Evolutionary conservation across 1,139 yeast genomes (phyloP).

Genomic region (Saccharomyces hybrid): DNA sequence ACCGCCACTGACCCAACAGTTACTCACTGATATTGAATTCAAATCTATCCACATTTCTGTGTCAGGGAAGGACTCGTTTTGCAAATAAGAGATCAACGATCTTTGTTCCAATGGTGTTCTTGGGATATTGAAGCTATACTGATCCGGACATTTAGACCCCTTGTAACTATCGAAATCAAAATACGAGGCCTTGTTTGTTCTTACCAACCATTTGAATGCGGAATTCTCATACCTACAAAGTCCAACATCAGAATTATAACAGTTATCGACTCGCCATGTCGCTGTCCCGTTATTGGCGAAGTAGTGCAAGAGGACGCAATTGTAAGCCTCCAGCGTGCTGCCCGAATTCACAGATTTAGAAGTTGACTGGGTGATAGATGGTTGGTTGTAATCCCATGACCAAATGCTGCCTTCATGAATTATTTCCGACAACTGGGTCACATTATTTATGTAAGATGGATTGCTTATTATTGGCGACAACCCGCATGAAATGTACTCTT

Average conservation of each 20-base stretch:
- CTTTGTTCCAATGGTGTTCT: conserved; percentile 42
- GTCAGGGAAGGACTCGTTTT: conserved; percentile 7
- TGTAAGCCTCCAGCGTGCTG: conserved; percentile 37
- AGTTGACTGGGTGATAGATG: conserved; percentile 28
- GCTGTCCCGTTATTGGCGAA: conserved; percentile 28
- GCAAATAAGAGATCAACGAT: conserved; percentile 27
- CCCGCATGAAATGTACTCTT: conserved; percentile 45
- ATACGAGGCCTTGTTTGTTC: conserved; percentile 37
- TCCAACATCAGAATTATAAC: conserved; percentile 46
- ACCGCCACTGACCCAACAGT: conserved; percentile 87
- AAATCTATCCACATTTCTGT: conserved; percentile 65
- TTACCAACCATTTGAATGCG: conserved; percentile 45
- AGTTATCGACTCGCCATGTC: conserved; percentile 58
- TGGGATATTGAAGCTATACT: conserved; percentile 53
- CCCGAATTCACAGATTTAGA: conserved; percentile 14
- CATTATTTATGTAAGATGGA: conserved; percentile 14
- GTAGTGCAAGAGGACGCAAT: conserved; percentile 48
- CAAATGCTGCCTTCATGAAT: conserved; percentile 42
- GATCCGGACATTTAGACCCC: conserved; percentile 45
- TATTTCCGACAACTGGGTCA: conserved; percentile 27
- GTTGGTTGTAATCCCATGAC: conserved; percentile 66
- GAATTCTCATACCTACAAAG: conserved; percentile 47
- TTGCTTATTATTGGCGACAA: conserved; percentile 48
- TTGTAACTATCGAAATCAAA: conserved; percentile 33
- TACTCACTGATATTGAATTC: conserved; percentile 64